Conservation (phyloP, 306 rosid species). For the Luffa acutangula region DNA sequence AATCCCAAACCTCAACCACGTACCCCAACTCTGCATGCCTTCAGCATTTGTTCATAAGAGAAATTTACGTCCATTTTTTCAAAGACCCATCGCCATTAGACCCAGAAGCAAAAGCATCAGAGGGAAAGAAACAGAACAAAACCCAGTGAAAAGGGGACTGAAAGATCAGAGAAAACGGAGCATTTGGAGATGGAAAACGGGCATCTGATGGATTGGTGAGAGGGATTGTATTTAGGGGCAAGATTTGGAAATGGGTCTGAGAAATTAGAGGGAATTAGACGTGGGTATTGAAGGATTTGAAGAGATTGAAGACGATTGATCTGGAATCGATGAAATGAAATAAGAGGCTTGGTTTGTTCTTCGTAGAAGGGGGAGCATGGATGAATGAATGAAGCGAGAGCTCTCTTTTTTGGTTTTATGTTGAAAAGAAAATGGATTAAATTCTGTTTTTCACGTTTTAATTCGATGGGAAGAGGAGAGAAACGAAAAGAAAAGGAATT, state of each 20-base stretch:
- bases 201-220: slow-evolving; percentile 15
- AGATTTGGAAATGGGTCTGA: slow-evolving; percentile 37
- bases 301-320: slow-evolving; percentile 32
- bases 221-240: slow-evolving; percentile 10
- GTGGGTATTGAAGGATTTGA: slow-evolving; percentile 54
- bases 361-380: slow-evolving; percentile 58
- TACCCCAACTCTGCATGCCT: slow-evolving; percentile 57
- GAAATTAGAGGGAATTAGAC: slow-evolving; percentile 42
- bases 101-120: not conserved
- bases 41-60: slow-evolving; percentile 1
- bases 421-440: not conserved
- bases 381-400: slow-evolving; percentile 12
- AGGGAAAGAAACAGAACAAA: slow-evolving; percentile 10
- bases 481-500: not conserved
- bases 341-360: slow-evolving; percentile 29
- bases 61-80: slow-evolving; percentile 51
- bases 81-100: slow-evolving; percentile 28
- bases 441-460: slow-evolving; percentile 8
- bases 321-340: slow-evolving; percentile 47
- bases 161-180: slow-evolving; percentile 6
- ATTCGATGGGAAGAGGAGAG: not conserved
- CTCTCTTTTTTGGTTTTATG: not conserved
- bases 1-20: slow-evolving; percentile 18
- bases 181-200: slow-evolving; percentile 1
- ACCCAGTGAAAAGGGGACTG: not conserved